Evolutionary conservation across 805 yeast genomes (phyloP).

Genomic region (Saturnispora silvae): DNA sequence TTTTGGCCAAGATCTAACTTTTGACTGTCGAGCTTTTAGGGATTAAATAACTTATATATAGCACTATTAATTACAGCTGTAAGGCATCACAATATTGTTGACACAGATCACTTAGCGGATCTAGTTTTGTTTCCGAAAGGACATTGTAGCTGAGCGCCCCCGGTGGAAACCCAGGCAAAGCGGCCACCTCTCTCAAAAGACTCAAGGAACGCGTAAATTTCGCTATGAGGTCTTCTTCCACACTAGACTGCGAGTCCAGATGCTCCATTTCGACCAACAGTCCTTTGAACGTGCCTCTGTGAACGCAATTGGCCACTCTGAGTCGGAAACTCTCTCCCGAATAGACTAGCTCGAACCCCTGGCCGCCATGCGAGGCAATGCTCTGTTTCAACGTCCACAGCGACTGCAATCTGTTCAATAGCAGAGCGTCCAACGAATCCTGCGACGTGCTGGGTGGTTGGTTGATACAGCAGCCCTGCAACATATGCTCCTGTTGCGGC

Average conservation of each 20-base stretch:
- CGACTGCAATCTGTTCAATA: constrained; percentile 50
- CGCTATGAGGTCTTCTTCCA: constrained; percentile 20
- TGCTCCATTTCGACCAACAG: constrained; percentile 52
- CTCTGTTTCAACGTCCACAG: constrained; percentile 62
- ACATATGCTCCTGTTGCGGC: constrained; percentile 22
- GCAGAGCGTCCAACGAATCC: constrained; percentile 47
- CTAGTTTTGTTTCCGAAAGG: constrained; percentile 27
- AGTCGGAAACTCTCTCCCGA: constrained; percentile 37
- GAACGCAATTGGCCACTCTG: constrained; percentile 58
- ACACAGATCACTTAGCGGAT: constrained; percentile 28
- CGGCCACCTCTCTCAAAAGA: constrained; percentile 25
- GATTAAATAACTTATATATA: too few relatives aligned
- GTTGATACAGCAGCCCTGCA: constrained; percentile 42
- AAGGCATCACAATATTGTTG: constrained; percentile 32
- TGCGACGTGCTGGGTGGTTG: constrained; percentile 20
- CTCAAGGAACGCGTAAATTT: constrained; percentile 26
- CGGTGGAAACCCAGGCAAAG: constrained; percentile 26
- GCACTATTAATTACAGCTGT: constrained; percentile 26
- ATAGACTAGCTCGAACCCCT: constrained; percentile 34
- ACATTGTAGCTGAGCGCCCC: constrained; percentile 30
- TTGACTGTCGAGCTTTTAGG: too few relatives aligned
- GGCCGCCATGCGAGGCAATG: constrained; percentile 68
- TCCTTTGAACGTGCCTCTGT: constrained; percentile 68
- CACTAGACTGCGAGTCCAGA: constrained; percentile 19
- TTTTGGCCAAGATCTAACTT: neutral